A percentile compares a stretch with the other conserved stretches of the same genome.
These are phyloP conservation scores for Crithidia expoeki DNA, from an alignment of 208 protist genomes.

Conservation along the genomic window DNA sequence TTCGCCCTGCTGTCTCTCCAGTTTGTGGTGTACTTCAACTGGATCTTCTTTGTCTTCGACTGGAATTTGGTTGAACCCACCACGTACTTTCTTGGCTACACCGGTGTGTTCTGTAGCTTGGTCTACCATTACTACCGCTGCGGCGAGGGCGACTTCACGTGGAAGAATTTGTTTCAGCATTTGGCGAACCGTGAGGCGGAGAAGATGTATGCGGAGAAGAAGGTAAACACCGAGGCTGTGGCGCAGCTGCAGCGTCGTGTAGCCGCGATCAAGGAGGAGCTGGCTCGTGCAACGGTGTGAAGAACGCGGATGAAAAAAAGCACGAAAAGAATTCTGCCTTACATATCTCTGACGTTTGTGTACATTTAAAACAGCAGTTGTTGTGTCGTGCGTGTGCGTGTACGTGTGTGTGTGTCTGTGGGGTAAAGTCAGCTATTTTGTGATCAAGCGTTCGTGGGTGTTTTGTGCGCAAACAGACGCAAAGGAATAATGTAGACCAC, in stretches of 20 bases:
- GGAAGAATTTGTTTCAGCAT: constrained; percentile 52
- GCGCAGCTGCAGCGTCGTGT: constrained; percentile 41
- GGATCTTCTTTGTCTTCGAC: constrained; percentile 89
- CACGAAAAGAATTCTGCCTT: too few relatives aligned
- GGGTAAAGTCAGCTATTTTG: too few relatives aligned
- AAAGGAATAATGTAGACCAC: too few relatives aligned
- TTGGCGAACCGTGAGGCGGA: constrained; percentile 31
- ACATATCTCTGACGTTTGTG: too few relatives aligned
- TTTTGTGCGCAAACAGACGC: too few relatives aligned
- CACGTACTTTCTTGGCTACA: constrained; percentile 85
- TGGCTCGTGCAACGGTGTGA: constrained; percentile 30
- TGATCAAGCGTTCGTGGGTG: too few relatives aligned
- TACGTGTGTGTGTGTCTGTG: too few relatives aligned
- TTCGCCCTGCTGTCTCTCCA: constrained; percentile 53
- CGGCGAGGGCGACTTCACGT: constrained; percentile 56
- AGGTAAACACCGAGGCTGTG: constrained; percentile 37
- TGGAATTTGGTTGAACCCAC: constrained; percentile 89
- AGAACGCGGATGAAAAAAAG: background rate
- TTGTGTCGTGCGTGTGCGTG: too few relatives aligned
- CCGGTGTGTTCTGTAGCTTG: constrained; percentile 55
- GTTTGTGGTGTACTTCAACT: constrained; percentile 79
- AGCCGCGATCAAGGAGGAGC: constrained; percentile 32
- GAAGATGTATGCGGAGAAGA: constrained; percentile 45
- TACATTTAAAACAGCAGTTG: background rate
- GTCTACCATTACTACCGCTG: constrained; percentile 75